Evolutionary conservation across 495 filamentous ascomycete species (phyloP).

Genomic region (Corynascus novoguineensis): DNA sequence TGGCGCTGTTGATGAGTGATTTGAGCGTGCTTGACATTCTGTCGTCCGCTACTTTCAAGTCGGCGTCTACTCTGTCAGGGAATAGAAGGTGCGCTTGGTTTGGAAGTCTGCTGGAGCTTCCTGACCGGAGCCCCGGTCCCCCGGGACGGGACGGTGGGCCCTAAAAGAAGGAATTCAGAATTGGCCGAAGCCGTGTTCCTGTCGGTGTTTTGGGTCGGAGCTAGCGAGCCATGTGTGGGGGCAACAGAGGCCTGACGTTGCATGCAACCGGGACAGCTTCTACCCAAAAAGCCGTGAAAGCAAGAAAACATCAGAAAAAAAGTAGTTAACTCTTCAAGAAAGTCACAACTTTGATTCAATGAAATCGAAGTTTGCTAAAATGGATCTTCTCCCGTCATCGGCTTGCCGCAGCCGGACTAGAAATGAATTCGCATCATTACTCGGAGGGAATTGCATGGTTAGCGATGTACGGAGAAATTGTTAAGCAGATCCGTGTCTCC

Average conservation of each 20-base stretch:
- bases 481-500: no score
- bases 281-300: no score
- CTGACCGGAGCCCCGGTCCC: not conserved
- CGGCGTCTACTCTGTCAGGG: not conserved
- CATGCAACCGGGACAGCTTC: not conserved
- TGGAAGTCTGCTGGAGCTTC: not conserved
- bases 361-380: no score
- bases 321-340: no score
- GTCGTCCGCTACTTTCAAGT: not conserved
- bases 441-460: no score
- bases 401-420: no score
- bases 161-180: not conserved
- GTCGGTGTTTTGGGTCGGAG: constrained; percentile 4
- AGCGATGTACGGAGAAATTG: no score
- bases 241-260: not conserved
- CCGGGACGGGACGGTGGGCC: constrained; percentile 1
- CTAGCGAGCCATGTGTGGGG: constrained; percentile 5
- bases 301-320: no score
- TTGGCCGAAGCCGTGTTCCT: not conserved
- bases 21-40: constrained; percentile 26
- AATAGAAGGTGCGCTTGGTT: no score
- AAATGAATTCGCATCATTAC: no score
- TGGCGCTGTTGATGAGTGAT: constrained; percentile 40
- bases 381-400: no score
- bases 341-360: no score